Conservation (phyloP, 2,329 filamentous ascomycete species). For the Clonostachys sp. region DNA sequence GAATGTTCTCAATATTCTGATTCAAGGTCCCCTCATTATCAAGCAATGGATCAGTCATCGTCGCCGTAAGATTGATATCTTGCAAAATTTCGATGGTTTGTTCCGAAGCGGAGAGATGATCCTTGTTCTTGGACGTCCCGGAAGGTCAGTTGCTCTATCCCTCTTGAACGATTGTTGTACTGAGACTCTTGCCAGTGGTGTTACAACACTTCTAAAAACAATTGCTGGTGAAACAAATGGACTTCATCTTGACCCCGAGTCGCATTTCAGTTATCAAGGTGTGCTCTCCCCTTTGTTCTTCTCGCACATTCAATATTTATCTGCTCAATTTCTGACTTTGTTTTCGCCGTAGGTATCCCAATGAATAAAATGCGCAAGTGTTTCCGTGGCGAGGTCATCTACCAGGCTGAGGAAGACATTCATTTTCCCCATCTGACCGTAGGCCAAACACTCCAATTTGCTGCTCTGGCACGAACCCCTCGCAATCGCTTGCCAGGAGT, state of each 20-base stretch:
- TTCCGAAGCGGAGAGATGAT: slow-evolving; percentile 41
- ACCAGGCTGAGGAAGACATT: slow-evolving; percentile 57
- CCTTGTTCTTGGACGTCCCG: slow-evolving; percentile 42
- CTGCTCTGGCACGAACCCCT: slow-evolving; percentile 42
- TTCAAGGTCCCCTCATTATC: background rate
- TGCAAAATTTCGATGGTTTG: slow-evolving; percentile 62
- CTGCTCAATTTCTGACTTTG: slow-evolving; percentile 30
- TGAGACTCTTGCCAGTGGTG: slow-evolving; percentile 41
- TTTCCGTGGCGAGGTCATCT: slow-evolving; percentile 50
- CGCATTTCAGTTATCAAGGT: slow-evolving; percentile 60
- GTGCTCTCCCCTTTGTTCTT: slow-evolving; percentile 7
- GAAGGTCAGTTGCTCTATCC: slow-evolving; percentile 74
- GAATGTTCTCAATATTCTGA: background rate
- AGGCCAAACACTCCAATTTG: slow-evolving; percentile 57
- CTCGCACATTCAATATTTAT: background rate
- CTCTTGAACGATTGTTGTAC: slow-evolving; percentile 71
- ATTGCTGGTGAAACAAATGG: slow-evolving; percentile 50
- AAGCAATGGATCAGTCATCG: background rate
- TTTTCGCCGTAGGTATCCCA: slow-evolving; percentile 7
- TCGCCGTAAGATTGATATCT: slow-evolving; percentile 53
- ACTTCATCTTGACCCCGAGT: slow-evolving; percentile 42
- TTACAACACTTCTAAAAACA: slow-evolving; percentile 49
- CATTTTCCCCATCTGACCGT: slow-evolving; percentile 63
- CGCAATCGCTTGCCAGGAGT: slow-evolving; percentile 24
- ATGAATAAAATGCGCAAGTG: slow-evolving; percentile 26